A percentile compares a stretch with the other conserved stretches of the same genome.
Evolutionary conservation across 129 eudicot genomes (phyloP).

Genomic region (Pseudognaphalium luteoalbum): DNA sequence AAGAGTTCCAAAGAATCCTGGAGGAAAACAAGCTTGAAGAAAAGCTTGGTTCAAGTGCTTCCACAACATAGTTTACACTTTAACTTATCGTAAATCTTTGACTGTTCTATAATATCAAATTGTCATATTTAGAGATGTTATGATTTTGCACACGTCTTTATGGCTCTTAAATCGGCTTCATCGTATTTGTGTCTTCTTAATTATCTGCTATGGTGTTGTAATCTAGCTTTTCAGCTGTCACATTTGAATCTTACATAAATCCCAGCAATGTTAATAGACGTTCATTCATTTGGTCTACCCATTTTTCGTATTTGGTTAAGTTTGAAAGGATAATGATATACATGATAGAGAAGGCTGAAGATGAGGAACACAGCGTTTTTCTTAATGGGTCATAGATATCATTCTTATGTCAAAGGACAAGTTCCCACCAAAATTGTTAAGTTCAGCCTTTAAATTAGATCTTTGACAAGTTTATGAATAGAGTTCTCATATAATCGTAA

Average conservation of each 20-base stretch:
- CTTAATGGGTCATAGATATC: too few relatives aligned
- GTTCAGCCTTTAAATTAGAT: too few relatives aligned
- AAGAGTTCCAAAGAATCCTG: conserved; percentile 59
- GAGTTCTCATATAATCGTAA: too few relatives aligned
- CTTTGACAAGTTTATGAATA: too few relatives aligned
- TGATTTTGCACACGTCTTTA: background rate
- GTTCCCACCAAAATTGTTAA: too few relatives aligned
- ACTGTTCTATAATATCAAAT: background rate
- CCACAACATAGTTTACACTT: conserved; percentile 17
- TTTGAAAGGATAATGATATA: background rate
- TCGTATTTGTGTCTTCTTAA: background rate
- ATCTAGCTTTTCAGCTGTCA: background rate
- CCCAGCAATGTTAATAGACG: background rate
- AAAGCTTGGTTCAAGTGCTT: conserved; percentile 25
- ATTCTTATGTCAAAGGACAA: too few relatives aligned
- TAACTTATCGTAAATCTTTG: conserved; percentile 11
- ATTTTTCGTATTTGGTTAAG: background rate
- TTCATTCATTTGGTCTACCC: background rate
- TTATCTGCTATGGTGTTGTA: background rate
- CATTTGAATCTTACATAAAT: background rate
- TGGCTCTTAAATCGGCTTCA: background rate
- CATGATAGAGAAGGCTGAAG: background rate
- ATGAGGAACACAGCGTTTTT: background rate
- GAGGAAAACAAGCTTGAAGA: conserved; percentile 51
- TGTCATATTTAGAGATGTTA: background rate